Evolutionary conservation across 2,329 filamentous ascomycete species (phyloP).

Genomic region (Fusarium sulawesiense): DNA sequence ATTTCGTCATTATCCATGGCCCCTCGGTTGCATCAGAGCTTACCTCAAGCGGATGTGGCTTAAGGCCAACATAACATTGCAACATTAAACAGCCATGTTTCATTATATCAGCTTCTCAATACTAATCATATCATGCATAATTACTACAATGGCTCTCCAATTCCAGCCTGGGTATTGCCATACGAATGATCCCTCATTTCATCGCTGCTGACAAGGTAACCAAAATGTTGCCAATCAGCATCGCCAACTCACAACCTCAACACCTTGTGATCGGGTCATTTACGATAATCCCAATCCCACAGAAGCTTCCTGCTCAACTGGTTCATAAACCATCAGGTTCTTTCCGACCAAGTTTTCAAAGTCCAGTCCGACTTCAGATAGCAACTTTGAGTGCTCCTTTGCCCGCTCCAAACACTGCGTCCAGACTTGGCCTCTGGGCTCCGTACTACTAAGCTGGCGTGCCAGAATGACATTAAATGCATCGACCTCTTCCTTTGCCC

Average conservation of each 20-base stretch:
- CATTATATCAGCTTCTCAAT: conserved; percentile 13
- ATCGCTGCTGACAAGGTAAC: conserved; percentile 31
- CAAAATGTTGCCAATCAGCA: conserved; percentile 27
- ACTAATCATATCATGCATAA: conserved; percentile 3
- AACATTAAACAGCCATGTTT: conserved; percentile 2
- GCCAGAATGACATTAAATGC: conserved; percentile 86
- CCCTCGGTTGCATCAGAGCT: conserved; percentile 10
- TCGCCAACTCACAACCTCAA: conserved; percentile 6
- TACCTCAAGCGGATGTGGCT: conserved; percentile 30
- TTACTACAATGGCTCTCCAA: conserved; percentile 18
- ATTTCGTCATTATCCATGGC: conserved; percentile 19
- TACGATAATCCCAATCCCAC: conserved; percentile 49
- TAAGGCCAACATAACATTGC: neutral
- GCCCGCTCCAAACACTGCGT: conserved; percentile 84
- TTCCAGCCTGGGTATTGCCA: conserved; percentile 26
- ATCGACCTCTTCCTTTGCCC: conserved; percentile 96
- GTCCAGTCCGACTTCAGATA: conserved; percentile 88
- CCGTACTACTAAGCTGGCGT: conserved; percentile 87
- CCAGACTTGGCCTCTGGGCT: conserved; percentile 81
- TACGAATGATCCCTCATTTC: neutral
- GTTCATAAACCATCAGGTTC: conserved; percentile 54
- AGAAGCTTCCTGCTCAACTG: conserved; percentile 24
- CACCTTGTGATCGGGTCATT: conserved; percentile 15
- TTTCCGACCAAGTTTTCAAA: conserved; percentile 84
- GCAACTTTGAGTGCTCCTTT: conserved; percentile 80